phyloP scores from a whole-genome alignment of 1,139 yeast genomes.

The Fermentozyma sake region DNA sequence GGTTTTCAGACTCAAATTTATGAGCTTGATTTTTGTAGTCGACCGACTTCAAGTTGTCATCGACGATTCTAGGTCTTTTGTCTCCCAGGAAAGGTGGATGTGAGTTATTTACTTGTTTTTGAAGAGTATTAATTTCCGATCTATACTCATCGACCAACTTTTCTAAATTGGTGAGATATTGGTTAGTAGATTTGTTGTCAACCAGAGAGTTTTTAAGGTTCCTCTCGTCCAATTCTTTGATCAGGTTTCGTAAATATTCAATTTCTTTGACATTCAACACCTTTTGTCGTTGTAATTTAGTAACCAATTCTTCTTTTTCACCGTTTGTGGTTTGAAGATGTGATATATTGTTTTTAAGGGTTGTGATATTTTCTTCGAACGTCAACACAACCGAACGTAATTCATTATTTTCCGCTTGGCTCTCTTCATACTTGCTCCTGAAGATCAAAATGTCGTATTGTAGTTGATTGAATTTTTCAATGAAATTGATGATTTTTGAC shows the following conservation, averaged over 20 bases:
- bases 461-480: conserved; percentile 29
- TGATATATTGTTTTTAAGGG: conserved; percentile 1
- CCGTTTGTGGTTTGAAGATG: neutral
- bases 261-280: conserved; percentile 58
- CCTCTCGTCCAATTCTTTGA: conserved; percentile 29
- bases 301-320: conserved; percentile 27
- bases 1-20: conserved; percentile 39
- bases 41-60: conserved; percentile 15
- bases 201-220: conserved; percentile 13
- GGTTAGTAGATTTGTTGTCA: conserved; percentile 23
- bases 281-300: conserved; percentile 51
- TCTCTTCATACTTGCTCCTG: conserved; percentile 31
- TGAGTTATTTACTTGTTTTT: conserved; percentile 19
- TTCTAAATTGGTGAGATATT: conserved; percentile 44
- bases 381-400: neutral
- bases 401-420: conserved; percentile 18
- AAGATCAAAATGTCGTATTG: conserved; percentile 38
- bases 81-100: conserved; percentile 13
- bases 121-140: conserved; percentile 44
- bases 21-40: conserved; percentile 18
- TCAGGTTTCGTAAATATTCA: conserved; percentile 48
- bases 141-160: conserved; percentile 55
- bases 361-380: conserved; percentile 1
- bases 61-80: conserved; percentile 21
- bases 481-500: conserved; percentile 21